phyloP scores from a whole-genome alignment of 768 basidiomycete species.

The Phylloporus sp. region DNA sequence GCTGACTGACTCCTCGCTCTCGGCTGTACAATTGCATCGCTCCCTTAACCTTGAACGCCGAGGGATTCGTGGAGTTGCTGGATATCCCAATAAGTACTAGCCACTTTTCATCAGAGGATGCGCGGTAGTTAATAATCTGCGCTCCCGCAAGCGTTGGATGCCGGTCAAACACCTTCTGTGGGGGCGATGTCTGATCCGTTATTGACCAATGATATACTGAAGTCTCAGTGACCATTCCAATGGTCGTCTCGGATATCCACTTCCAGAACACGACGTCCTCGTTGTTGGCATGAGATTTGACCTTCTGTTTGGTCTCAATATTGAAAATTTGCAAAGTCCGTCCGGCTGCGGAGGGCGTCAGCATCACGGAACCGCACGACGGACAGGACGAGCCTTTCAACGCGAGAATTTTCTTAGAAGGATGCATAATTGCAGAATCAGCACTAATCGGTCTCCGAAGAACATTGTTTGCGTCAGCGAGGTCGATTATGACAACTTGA shows the following conservation, averaged over 20 bases:
- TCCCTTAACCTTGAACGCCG: conserved; percentile 98
- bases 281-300: conserved; percentile 90
- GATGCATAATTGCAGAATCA: conserved; percentile 99
- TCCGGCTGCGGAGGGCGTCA: conserved; percentile 52
- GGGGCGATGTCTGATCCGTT: conserved; percentile 66
- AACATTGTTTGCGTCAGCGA: conserved; percentile 96
- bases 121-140: conserved; percentile 98
- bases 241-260: conserved; percentile 88
- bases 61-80: conserved; percentile 86
- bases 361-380: neutral
- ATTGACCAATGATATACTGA: conserved; percentile 92
- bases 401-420: conserved; percentile 92
- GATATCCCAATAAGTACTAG: conserved; percentile 94
- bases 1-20: conserved; percentile 91
- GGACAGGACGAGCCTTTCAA: conserved; percentile 60
- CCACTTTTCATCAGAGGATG: conserved; percentile 94
- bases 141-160: conserved; percentile 91
- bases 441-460: conserved; percentile 93
- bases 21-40: conserved; percentile 95
- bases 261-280: conserved; percentile 99
- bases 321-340: conserved; percentile 98
- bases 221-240: conserved; percentile 94
- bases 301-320: conserved; percentile 95
- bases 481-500: conserved; percentile 98
- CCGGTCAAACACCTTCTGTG: conserved; percentile 94